Evolutionary conservation across 1,284 basidiomycete genomes (phyloP), one percentile per base, ranked within the genome.

Genomic region (Tetrapyrgos nigripes): DNA sequence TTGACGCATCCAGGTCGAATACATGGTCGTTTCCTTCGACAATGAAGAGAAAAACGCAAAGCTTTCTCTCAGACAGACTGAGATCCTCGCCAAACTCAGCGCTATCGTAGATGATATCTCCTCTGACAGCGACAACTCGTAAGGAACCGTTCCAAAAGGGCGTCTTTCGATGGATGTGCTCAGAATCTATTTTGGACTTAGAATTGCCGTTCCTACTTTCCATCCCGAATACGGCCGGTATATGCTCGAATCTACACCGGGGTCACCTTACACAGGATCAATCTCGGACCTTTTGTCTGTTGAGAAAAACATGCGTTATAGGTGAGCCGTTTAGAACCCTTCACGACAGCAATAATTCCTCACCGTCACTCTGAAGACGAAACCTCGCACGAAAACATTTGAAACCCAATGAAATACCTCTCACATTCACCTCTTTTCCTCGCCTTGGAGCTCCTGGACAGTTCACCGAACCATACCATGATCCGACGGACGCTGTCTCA

Each of bases 181-280:
- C 6, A 26, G 19, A 47, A 17, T 29, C 14, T 33, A 49, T 50
- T 33, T 53, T 27, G 35, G 43, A 50, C 5, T 49, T 67, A 96
- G 92, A 49, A 79, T 86, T 33, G 82, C 87, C 21, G 84, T 95
- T 26, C 96, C 96, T 3, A 93, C 91, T n/a, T 99, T 97, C 72
- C 97, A 99, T 72, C 97, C 97, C 14, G 97, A 99, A 75, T 99
- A 97, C 78, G 97, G 97, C 50, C 87, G 96, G 43, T 99, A 94
- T 80, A 99, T 99, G 97, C 83, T 99, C 57, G 97, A 99, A 76
- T 96, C 94, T 6, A 99, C 97, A 0, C 97, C 97, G 0, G 97
- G 97, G 2, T 85, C 86, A 44, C 97, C 97, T 1, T 99, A 98
- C 77, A 92, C 93, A 5, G 94, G 93, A 17, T 90, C 85, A 24